phyloP scores from a whole-genome alignment of 2,329 filamentous ascomycete genomes.

The Aspergillus carbonarius region DNA sequence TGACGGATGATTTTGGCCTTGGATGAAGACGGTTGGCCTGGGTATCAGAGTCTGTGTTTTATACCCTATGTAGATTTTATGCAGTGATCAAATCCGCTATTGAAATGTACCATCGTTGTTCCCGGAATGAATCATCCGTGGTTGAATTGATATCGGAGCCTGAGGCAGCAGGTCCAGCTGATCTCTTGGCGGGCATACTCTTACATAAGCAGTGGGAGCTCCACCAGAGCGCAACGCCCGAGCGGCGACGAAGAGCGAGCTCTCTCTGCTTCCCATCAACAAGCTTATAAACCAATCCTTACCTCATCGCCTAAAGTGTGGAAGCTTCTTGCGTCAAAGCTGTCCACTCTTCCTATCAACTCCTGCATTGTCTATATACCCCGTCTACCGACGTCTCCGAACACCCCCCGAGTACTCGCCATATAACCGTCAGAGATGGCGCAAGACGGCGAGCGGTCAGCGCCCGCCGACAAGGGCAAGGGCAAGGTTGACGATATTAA shows the following conservation, averaged over 20 bases:
- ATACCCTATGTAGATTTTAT: not conserved
- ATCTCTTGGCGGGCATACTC: conserved; percentile 14
- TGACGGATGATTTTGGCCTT: conserved; percentile 26
- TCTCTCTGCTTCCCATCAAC: conserved; percentile 27
- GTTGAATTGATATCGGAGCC: not conserved
- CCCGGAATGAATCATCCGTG: not conserved
- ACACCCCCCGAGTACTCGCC: conserved; percentile 26
- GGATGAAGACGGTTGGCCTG: not conserved
- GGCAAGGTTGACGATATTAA: conserved; percentile 76
- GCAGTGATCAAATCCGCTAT: not conserved
- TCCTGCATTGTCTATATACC: not conserved
- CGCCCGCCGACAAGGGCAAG: conserved; percentile 90
- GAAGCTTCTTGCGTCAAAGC: conserved; percentile 15
- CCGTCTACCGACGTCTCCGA: conserved; percentile 10
- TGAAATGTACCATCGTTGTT: too few species aligned
- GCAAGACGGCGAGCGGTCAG: conserved; percentile 85
- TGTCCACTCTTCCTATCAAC: conserved; percentile 13
- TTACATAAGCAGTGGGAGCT: conserved; percentile 30
- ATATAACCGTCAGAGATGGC: conserved; percentile 65
- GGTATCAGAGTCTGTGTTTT: not conserved
- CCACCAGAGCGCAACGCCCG: conserved; percentile 27
- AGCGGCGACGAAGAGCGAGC: conserved; percentile 25
- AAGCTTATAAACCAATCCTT: conserved; percentile 24
- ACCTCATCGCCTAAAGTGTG: conserved; percentile 20
- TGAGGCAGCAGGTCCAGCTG: not conserved